A percentile compares a stretch with the other conserved stretches of the same genome.
Evolutionary conservation across 768 basidiomycete genomes (phyloP).

Genomic region (Pleurotus cornucopiae): DNA sequence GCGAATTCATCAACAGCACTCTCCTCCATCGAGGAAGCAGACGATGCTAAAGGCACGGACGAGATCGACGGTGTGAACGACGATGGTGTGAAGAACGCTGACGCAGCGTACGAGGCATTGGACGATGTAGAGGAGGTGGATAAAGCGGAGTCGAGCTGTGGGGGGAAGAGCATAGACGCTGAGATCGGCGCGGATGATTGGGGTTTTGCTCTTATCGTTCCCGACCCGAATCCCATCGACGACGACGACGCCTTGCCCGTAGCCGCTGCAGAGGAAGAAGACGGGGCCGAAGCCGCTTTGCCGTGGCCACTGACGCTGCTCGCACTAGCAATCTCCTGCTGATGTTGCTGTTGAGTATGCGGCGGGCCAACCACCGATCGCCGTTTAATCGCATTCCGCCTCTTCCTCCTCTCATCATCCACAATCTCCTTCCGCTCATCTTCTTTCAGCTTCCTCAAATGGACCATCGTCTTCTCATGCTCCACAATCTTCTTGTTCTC

Average conservation of each 20-base stretch:
- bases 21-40: background rate
- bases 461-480: conserved; percentile 30
- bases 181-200: too few species aligned
- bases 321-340: too few species aligned
- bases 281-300: background rate
- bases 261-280: background rate
- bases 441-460: conserved; percentile 26
- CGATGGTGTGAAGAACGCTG: background rate
- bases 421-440: conserved; percentile 18
- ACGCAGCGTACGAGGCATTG: background rate
- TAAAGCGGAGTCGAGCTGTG: too few species aligned
- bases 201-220: too few species aligned
- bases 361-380: background rate
- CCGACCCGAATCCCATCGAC: too few species aligned
- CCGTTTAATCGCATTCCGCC: conserved; percentile 16
- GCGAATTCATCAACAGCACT: background rate
- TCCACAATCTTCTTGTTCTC: conserved; percentile 29
- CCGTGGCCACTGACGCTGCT: too few species aligned
- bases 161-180: too few species aligned
- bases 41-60: background rate
- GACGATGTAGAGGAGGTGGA: too few species aligned
- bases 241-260: background rate
- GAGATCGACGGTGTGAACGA: background rate
- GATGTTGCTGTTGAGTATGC: background rate
- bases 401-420: conserved; percentile 23